These are phyloP conservation scores for Nicotiana sylvestris DNA, from an alignment of 257 asterid species.

Conservation along the genomic window DNA sequence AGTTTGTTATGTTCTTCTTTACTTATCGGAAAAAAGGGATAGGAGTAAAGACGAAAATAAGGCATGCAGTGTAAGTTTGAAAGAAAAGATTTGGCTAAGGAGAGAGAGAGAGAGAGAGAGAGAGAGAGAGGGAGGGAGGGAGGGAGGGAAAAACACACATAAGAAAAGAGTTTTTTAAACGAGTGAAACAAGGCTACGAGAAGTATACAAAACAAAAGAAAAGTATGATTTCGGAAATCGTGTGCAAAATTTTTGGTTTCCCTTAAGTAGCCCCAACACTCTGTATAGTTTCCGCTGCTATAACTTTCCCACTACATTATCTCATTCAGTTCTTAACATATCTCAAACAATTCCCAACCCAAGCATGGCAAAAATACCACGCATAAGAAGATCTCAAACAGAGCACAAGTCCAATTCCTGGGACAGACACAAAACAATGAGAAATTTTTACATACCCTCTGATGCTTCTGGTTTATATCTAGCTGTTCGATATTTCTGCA, in stretches of 20 bases:
- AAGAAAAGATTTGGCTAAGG: background rate
- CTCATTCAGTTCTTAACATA: background rate
- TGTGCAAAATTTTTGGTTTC: background rate
- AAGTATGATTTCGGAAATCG: background rate
- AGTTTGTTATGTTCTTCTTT: background rate
- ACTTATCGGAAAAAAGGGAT: background rate
- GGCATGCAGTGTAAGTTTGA: background rate
- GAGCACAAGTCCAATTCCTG: conserved; percentile 2
- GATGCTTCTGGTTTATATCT: conserved; percentile 76
- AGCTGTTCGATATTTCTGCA: conserved; percentile 94
- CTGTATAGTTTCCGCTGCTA: background rate
- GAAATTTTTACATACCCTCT: conserved; percentile 50
- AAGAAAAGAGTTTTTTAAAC: background rate
- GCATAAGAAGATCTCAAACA: background rate
- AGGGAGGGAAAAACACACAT: background rate
- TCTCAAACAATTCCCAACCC: background rate
- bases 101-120: background rate
- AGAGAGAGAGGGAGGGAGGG: background rate
- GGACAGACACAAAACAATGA: background rate
- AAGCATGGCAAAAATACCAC: background rate
- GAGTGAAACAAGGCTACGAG: background rate
- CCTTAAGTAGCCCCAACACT: background rate
- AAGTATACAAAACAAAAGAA: background rate
- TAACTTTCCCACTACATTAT: background rate
- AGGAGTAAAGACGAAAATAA: background rate